Base-by-base conservation (phyloP, 331 rosid genomes). In the Quercus phellos region DNA sequence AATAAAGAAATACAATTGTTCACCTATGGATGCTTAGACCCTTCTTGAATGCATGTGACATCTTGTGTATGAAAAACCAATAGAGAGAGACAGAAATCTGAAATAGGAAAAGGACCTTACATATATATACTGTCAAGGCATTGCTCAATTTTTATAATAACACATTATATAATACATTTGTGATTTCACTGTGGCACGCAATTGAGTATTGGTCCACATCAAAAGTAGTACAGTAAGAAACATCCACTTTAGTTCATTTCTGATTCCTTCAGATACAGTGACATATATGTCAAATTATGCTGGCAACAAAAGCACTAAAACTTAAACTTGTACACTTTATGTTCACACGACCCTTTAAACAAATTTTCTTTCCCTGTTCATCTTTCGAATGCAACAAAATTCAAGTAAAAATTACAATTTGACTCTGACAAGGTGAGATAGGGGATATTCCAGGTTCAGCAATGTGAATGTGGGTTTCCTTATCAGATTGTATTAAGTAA, bases 31-130 rank as follows among this genome's bases (percentile, higher is more conserved):
- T 19, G 67, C 30, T n/a, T 32, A 69, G 69, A 75, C 72, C 56
- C 81, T 43, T 54, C 51, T 77, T 54, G 22, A 5, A 72, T 70
- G 78, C 87, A 80, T 82, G 88, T 82, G 85, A 71, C 50, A 63
- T 85, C 78, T 63, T 2, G 43, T 69, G 55, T 78, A 68, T 4
- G 70, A 76, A 67, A 84, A 69, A 64, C 34, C 16, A 64, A 35
- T 1, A 42, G 6, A 34, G 27, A 55, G 6, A 26, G 27, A 55
- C 27, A n/a, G 51, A 30, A 50, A 76, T 76, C 75, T 68, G 54
- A 59, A 72, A 76, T 72, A 53, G 1, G 64, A 58, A 58, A 10
- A 58, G 16, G 17, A 58, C 27, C 30, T n/a, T 22, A 26, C 5
- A 22, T 24, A 46, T 46, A 8, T 9, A 46, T 13, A 46, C 53